phyloP scores from a whole-genome alignment of 2,329 filamentous ascomycete genomes.

The Waltergamsia citrina region DNA sequence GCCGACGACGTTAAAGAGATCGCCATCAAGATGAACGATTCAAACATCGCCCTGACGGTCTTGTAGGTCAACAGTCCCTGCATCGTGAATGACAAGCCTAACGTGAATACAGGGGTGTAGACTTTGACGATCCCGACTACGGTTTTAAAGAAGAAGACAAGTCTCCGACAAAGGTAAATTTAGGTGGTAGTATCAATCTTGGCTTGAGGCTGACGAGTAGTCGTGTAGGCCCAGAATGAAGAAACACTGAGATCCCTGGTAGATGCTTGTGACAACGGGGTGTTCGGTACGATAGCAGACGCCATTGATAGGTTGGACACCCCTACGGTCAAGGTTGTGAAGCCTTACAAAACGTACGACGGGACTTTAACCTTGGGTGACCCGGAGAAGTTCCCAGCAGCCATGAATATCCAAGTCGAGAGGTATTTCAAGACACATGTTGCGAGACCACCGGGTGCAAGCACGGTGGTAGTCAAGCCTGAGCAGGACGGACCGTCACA shows the following conservation, averaged over 20 bases:
- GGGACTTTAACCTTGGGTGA: constrained; percentile 76
- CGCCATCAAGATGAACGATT: constrained; percentile 61
- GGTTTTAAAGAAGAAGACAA: constrained; percentile 92
- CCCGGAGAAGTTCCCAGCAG: constrained; percentile 59
- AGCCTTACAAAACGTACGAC: constrained; percentile 69
- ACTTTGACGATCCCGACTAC: constrained; percentile 87
- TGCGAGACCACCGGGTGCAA: constrained; percentile 66
- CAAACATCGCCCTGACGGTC: constrained; percentile 68
- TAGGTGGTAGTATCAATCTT: background rate
- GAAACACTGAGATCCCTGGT: constrained; percentile 52
- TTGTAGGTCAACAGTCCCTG: constrained; percentile 47
- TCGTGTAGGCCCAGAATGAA: constrained; percentile 55
- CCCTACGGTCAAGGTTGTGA: constrained; percentile 67
- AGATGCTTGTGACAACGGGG: constrained; percentile 56
- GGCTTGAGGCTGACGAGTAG: constrained; percentile 1
- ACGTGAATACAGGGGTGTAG: constrained; percentile 56
- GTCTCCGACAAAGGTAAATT: constrained; percentile 52
- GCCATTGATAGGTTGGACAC: constrained; percentile 72
- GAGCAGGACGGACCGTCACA: constrained; percentile 35
- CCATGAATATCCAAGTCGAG: constrained; percentile 77
- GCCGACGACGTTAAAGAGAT: constrained; percentile 63
- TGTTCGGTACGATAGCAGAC: constrained; percentile 77
- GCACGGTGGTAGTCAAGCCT: constrained; percentile 56
- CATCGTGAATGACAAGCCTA: background rate
- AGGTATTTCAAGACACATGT: constrained; percentile 81